Conservation (phyloP, 2,329 filamentous ascomycete genomes). For the Aspergillus sp. region DNA sequence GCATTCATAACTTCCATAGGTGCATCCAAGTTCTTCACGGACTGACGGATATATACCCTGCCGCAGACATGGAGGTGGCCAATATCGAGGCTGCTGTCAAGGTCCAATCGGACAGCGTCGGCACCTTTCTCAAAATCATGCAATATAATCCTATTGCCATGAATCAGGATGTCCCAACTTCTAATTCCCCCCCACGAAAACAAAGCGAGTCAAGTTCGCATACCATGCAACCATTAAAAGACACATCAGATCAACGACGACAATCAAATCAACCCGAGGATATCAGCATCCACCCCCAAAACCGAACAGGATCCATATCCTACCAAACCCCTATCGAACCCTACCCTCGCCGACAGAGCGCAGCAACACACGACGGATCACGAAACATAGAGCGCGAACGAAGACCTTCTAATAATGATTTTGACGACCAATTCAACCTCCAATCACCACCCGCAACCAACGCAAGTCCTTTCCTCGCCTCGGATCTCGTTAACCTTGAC, state of each 20-base stretch:
- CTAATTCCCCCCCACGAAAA: constrained; percentile 2
- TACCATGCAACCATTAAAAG: too few species aligned
- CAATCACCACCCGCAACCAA: constrained; percentile 2
- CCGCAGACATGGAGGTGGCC: constrained; percentile 66
- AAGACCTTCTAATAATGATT: constrained; percentile 8
- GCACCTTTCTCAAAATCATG: constrained; percentile 28
- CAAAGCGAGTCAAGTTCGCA: constrained; percentile 4
- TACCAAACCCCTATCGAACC: neutral
- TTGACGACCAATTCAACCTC: constrained; percentile 17
- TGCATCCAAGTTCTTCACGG: constrained; percentile 83
- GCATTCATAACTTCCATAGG: constrained; percentile 71
- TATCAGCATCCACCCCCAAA: too few species aligned
- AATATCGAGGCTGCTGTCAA: constrained; percentile 31
- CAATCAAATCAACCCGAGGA: too few species aligned
- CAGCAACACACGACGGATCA: constrained; percentile 1
- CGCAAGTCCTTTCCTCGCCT: constrained; percentile 11
- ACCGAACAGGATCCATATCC: neutral
- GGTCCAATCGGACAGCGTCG: constrained; percentile 22
- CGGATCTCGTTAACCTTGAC: constrained; percentile 16
- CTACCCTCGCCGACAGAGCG: neutral
- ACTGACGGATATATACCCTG: constrained; percentile 77
- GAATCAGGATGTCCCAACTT: too few species aligned
- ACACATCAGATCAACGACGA: too few species aligned
- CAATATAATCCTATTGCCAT: constrained; percentile 15
- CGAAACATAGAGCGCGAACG: constrained; percentile 1